Percentiles rank a stretch among this genome's conserved stretches.
Evolutionary conservation across 2,329 filamentous ascomycete genomes (phyloP).

Genomic region (Bipolaris cookei): DNA sequence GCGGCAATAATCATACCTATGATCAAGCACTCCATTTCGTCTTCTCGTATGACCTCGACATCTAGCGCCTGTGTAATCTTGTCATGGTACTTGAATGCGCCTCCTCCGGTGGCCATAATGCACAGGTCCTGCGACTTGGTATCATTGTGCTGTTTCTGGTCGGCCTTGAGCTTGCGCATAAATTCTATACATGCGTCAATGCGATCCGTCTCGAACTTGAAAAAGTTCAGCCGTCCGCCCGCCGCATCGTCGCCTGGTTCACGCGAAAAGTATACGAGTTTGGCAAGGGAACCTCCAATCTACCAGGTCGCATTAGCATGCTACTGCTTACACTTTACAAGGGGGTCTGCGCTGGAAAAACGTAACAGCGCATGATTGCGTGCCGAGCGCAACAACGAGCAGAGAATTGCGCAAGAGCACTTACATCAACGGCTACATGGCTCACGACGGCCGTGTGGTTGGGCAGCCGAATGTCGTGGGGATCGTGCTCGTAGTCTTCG

Average conservation of each 20-base stretch:
- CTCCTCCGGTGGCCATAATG: slow-evolving; percentile 94
- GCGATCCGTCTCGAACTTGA: slow-evolving; percentile 93
- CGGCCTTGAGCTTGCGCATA: slow-evolving; percentile 82
- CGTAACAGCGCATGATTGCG: slow-evolving; percentile 16
- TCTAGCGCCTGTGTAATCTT: slow-evolving; percentile 81
- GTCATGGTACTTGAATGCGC: slow-evolving; percentile 96
- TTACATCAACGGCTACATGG: slow-evolving; percentile 94
- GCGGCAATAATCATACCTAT: slow-evolving; percentile 66
- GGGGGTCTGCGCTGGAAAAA: not conserved
- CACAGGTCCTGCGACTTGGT: slow-evolving; percentile 74
- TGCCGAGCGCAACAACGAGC: slow-evolving; percentile 19
- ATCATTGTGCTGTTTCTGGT: slow-evolving; percentile 78
- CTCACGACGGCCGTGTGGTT: slow-evolving; percentile 95
- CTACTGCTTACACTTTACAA: not conserved
- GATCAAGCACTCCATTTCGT: slow-evolving; percentile 99
- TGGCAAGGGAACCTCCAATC: slow-evolving; percentile 95
- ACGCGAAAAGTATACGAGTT: slow-evolving; percentile 95
- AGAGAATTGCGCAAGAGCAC: slow-evolving; percentile 46
- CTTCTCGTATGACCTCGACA: slow-evolving; percentile 87
- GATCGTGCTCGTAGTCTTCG: slow-evolving; percentile 71
- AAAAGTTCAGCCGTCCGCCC: slow-evolving; percentile 90
- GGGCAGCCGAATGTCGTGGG: slow-evolving; percentile 92
- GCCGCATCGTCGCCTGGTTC: slow-evolving; percentile 79
- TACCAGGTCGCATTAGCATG: slow-evolving; percentile 51
- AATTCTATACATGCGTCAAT: slow-evolving; percentile 95